These are phyloP conservation scores for Talaromyces pinophilus DNA, from an alignment of 2,329 filamentous ascomycete species.

Conservation along the genomic window DNA sequence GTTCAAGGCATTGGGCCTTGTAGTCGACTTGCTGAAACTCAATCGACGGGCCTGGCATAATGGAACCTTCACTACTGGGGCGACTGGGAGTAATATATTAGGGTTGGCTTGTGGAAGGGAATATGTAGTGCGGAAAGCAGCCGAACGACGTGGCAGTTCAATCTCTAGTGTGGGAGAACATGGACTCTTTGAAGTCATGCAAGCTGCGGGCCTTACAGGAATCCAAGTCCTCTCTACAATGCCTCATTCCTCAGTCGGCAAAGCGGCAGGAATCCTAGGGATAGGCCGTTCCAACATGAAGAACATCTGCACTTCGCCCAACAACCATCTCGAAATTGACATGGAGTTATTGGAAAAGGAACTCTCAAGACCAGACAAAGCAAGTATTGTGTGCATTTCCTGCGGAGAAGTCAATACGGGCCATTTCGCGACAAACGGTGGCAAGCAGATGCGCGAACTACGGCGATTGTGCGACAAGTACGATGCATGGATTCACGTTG, in stretches of 20 bases:
- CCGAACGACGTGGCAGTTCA: slow-evolving; percentile 35
- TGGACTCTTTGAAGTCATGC: slow-evolving; percentile 69
- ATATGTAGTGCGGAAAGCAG: slow-evolving; percentile 46
- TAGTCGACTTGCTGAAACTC: slow-evolving; percentile 67
- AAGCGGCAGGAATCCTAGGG: slow-evolving; percentile 80
- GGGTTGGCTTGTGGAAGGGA: slow-evolving; percentile 73
- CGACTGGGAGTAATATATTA: slow-evolving; percentile 66
- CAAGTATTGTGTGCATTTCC: slow-evolving; percentile 77
- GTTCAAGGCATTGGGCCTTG: slow-evolving; percentile 67
- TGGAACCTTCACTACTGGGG: slow-evolving; percentile 75
- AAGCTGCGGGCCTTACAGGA: slow-evolving; percentile 62
- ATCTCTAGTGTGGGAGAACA: slow-evolving; percentile 62
- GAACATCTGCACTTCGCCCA: slow-evolving; percentile 49
- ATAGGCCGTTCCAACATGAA: slow-evolving; percentile 70
- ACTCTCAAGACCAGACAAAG: slow-evolving; percentile 56
- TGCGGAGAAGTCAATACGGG: slow-evolving; percentile 91
- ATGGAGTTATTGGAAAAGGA: slow-evolving; percentile 63
- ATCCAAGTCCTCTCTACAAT: slow-evolving; percentile 78
- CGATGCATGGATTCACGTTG: slow-evolving; percentile 83
- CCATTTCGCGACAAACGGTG: slow-evolving; percentile 65
- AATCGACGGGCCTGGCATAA: slow-evolving; percentile 64
- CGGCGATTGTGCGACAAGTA: slow-evolving; percentile 71
- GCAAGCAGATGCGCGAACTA: slow-evolving; percentile 62
- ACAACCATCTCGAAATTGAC: slow-evolving; percentile 69
- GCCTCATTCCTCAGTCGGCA: slow-evolving; percentile 79